phyloP scores from a whole-genome alignment of 1,284 basidiomycete species.

The Chiua sp. region DNA sequence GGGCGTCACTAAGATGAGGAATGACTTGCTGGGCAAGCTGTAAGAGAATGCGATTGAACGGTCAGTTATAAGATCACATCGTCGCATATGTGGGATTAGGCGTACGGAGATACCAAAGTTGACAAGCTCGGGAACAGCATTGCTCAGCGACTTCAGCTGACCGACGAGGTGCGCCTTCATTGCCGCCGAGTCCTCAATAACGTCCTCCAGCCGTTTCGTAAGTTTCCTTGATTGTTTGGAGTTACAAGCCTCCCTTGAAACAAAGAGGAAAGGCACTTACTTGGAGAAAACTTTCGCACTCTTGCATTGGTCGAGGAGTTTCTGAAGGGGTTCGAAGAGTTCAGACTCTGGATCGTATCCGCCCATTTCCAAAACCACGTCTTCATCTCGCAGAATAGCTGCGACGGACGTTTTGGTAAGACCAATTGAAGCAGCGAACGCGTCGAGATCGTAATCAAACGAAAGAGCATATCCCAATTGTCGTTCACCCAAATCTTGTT shows the following conservation, averaged over 20 bases:
- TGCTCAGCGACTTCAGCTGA: slow-evolving; percentile 73
- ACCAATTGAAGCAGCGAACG: slow-evolving; percentile 89
- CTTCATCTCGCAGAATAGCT: slow-evolving; percentile 76
- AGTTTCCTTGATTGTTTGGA: slow-evolving; percentile 68
- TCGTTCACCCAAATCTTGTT: slow-evolving; percentile 87
- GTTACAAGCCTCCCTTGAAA: slow-evolving; percentile 5
- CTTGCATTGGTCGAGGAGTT: slow-evolving; percentile 81
- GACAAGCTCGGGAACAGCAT: slow-evolving; percentile 79
- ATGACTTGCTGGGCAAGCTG: slow-evolving; percentile 89
- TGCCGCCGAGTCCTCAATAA: slow-evolving; percentile 72
- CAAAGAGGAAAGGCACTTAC: slow-evolving; percentile 47
- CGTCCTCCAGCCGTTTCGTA: slow-evolving; percentile 81
- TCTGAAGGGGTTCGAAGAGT: slow-evolving; percentile 83
- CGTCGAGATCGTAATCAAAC: slow-evolving; percentile 91
- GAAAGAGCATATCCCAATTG: slow-evolving; percentile 83
- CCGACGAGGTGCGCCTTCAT: slow-evolving; percentile 73
- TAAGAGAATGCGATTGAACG: neutral
- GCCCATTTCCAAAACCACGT: slow-evolving; percentile 74
- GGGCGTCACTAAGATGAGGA: slow-evolving; percentile 78
- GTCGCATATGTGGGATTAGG: neutral
- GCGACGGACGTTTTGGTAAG: slow-evolving; percentile 87
- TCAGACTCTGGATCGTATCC: slow-evolving; percentile 74
- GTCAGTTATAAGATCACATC: slow-evolving; percentile 1
- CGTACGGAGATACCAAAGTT: slow-evolving; percentile 89
- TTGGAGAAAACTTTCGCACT: slow-evolving; percentile 81